phyloP scores from a whole-genome alignment of 1,139 yeast species.

The Pichia inconspicua region DNA sequence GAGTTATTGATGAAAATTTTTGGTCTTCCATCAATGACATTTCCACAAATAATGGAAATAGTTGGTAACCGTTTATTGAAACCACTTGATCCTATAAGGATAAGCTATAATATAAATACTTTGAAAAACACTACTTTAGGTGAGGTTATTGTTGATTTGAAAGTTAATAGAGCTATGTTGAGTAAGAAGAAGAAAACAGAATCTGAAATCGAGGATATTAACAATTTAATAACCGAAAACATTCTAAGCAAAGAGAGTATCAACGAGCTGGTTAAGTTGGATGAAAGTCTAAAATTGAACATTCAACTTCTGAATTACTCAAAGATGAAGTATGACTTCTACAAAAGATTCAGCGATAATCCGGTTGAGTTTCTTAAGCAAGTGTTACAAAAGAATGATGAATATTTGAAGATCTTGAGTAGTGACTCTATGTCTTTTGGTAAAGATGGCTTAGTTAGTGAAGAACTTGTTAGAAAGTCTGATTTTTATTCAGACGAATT shows the following conservation, averaged over 20 bases:
- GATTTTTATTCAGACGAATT: conserved; percentile 73
- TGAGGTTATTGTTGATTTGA: conserved; percentile 69
- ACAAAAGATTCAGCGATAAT: conserved; percentile 60
- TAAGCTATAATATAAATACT: conserved; percentile 71
- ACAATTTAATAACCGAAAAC: conserved; percentile 25
- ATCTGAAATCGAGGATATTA: conserved; percentile 29
- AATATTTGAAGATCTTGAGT: conserved; percentile 67
- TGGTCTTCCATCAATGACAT: conserved; percentile 45
- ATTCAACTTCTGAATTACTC: conserved; percentile 46
- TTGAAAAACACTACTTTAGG: conserved; percentile 75
- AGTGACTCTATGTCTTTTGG: conserved; percentile 75
- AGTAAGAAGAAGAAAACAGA: conserved; percentile 21
- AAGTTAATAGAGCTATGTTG: conserved; percentile 31
- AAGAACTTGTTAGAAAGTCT: conserved; percentile 79
- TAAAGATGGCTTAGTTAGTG: conserved; percentile 81
- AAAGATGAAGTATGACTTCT: conserved; percentile 61
- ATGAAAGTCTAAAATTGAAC: conserved; percentile 42
- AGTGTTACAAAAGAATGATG: conserved; percentile 29
- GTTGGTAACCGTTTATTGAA: conserved; percentile 53
- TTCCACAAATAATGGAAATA: conserved; percentile 69
- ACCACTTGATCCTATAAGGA: conserved; percentile 71
- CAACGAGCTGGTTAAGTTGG: conserved; percentile 37
- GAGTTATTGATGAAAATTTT: conserved; percentile 53
- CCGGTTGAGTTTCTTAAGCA: conserved; percentile 69
- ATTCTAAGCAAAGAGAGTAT: conserved; percentile 23